Evolutionary conservation across 2,329 filamentous ascomycete genomes (phyloP).

Genomic region (Fusarium pseudocircinatum): DNA sequence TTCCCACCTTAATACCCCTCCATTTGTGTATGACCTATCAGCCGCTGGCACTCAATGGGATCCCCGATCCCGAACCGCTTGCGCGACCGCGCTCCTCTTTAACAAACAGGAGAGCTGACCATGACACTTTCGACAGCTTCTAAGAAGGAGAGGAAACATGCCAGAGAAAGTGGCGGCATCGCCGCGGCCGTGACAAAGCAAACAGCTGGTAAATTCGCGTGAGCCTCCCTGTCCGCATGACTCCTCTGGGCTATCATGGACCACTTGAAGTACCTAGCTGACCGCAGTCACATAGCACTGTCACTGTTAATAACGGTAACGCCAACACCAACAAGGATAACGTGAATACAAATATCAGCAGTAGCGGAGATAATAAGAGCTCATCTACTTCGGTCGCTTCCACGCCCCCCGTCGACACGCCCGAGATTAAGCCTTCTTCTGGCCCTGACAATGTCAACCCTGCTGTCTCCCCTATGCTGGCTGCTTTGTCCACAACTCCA

Average conservation of each 20-base stretch:
- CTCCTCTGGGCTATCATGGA: conserved; percentile 31
- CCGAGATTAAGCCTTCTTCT: conserved; percentile 55
- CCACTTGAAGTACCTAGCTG: conserved; percentile 34
- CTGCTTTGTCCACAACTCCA: conserved; percentile 60
- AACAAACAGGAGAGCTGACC: conserved; percentile 32
- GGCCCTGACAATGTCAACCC: conserved; percentile 56
- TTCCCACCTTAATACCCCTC: conserved; percentile 20
- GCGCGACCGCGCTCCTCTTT: conserved; percentile 25
- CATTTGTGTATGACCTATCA: conserved; percentile 18
- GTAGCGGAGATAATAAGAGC: conserved; percentile 48
- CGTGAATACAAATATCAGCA: conserved; percentile 38
- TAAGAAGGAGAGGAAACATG: conserved; percentile 66
- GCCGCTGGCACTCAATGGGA: background rate
- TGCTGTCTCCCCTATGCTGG: conserved; percentile 57
- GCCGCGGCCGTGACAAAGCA: conserved; percentile 64
- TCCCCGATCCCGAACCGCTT: conserved; percentile 12
- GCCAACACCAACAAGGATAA: conserved; percentile 46
- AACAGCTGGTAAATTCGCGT: conserved; percentile 62
- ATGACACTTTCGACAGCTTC: conserved; percentile 48
- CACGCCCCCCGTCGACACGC: conserved; percentile 56
- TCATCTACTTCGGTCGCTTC: conserved; percentile 55
- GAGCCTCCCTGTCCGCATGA: conserved; percentile 49
- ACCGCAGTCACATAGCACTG: conserved; percentile 37
- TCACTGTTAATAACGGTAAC: conserved; percentile 41
- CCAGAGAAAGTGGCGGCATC: conserved; percentile 63